phyloP scores from a whole-genome alignment of 2,329 filamentous ascomycete genomes.

The Colletotrichum sp. region DNA sequence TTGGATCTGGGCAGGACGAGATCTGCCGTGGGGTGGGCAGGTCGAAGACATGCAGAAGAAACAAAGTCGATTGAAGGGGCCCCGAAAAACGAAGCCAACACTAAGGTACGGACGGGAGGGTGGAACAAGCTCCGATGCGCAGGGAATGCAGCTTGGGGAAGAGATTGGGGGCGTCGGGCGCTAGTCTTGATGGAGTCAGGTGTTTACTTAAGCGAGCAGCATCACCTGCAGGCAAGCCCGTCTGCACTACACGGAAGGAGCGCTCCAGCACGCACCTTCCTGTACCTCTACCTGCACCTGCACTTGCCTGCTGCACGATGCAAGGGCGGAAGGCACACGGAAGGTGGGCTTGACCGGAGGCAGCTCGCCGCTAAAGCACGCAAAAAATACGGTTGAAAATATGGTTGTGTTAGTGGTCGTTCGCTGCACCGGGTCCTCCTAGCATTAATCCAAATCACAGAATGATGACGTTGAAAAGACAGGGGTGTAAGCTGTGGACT shows the following conservation, averaged over 20 bases:
- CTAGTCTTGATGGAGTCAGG: neutral
- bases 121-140: neutral
- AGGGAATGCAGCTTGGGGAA: constrained; percentile 1
- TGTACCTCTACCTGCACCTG: neutral
- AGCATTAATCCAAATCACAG: neutral
- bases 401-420: neutral
- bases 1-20: constrained; percentile 4
- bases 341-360: neutral
- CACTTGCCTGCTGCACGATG: neutral
- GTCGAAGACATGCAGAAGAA: constrained; percentile 15
- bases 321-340: neutral
- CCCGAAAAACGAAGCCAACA: neutral
- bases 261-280: neutral
- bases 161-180: constrained; percentile 3
- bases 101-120: neutral
- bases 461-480: neutral
- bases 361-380: neutral
- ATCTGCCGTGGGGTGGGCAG: neutral
- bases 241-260: neutral
- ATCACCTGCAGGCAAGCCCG: neutral
- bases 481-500: neutral
- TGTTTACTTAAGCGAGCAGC: neutral
- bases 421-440: neutral
- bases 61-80: neutral
- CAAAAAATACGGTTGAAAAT: neutral